A percentile compares a stretch with the other conserved stretches of the same genome.
Conservation (phyloP, 78 protist species). For the Fonticula alba region DNA sequence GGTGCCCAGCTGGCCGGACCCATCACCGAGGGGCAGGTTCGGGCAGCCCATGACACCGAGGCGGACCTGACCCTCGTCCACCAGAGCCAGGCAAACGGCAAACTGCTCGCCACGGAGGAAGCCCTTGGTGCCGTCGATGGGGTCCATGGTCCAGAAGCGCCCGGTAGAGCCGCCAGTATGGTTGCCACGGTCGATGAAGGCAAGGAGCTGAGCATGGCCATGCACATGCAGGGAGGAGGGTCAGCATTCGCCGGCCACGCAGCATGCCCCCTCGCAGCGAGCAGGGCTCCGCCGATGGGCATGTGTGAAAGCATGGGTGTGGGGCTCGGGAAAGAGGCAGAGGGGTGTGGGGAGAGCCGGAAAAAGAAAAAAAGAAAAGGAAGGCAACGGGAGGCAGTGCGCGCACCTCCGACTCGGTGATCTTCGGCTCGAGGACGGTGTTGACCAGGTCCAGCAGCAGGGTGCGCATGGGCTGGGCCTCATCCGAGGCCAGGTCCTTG, state of each 20-base stretch:
- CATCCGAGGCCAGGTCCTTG: not conserved
- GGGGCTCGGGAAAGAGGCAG: too few relatives aligned
- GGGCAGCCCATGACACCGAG: not conserved
- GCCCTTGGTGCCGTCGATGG: constrained; percentile 5
- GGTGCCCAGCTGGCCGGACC: not conserved
- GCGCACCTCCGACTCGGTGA: not conserved
- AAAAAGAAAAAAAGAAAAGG: too few relatives aligned
- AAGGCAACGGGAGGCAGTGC: too few relatives aligned
- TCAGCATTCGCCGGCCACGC: too few relatives aligned
- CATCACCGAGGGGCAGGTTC: not conserved
- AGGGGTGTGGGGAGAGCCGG: too few relatives aligned
- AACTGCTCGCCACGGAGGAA: constrained; percentile 8
- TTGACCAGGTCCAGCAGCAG: not conserved
- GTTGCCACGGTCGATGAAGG: not conserved
- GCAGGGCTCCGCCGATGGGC: too few relatives aligned
- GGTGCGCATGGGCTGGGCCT: not conserved
- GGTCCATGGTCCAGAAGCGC: constrained; percentile 1
- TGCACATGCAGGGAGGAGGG: too few relatives aligned
- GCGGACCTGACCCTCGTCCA: not conserved
- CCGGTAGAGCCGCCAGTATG: not conserved
- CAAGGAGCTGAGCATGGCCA: too few relatives aligned
- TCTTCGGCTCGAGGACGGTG: not conserved
- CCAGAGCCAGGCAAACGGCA: not conserved
- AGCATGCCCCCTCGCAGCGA: too few relatives aligned
- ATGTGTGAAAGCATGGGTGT: too few relatives aligned